Base-by-base conservation (phyloP, 345 rosid species). In the Excoecaria cochinchinensis region DNA sequence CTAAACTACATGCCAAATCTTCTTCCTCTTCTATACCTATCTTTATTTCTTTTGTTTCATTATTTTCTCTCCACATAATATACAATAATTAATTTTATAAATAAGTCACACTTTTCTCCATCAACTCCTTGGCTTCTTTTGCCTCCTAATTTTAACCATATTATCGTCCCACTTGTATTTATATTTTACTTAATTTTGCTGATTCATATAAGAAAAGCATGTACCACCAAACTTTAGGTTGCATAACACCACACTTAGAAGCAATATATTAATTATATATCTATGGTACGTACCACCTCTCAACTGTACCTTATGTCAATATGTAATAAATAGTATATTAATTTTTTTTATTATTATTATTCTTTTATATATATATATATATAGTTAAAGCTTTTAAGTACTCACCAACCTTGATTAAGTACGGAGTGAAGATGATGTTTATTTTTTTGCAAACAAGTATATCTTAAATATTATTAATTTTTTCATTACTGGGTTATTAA, bases 371-470 rank as follows among this genome's bases (percentile, higher is more conserved):
- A n/a, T n/a, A n/a, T n/a, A 13, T 8, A 3, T 38, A 48, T 50
- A 36, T 74, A 42, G 52, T 65, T 24, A 53, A 53, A 11, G 42
- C 22, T 55, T 56, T 56, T 22, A 63, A 19, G 55, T 11, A 56
- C 24, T 53, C 48, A 77, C 81, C 83, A 56, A 70, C 72, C 73
- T 0, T 62, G 63, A 64, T 73, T 77, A 65, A 80, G 83, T 77
- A 73, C 77, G 80, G 74, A 46, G 38, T 70, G 51, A 12, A 44
- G 73, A 59, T 22, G n/a, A 42, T 42, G 5, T 15, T 68, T 65
- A 8, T 19, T 1, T 19, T 65, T 19, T 19, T 65, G 7, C 7
- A 1, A 9, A 59, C 9, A 22, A 24, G 19, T 22, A 22, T 22
- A 59, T 21, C 38, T 4, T 59, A 24, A 59, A 22, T 6, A 58